Conservation (phyloP, 371 early-diverging fungal species). For the Parasitella parasitica region DNA sequence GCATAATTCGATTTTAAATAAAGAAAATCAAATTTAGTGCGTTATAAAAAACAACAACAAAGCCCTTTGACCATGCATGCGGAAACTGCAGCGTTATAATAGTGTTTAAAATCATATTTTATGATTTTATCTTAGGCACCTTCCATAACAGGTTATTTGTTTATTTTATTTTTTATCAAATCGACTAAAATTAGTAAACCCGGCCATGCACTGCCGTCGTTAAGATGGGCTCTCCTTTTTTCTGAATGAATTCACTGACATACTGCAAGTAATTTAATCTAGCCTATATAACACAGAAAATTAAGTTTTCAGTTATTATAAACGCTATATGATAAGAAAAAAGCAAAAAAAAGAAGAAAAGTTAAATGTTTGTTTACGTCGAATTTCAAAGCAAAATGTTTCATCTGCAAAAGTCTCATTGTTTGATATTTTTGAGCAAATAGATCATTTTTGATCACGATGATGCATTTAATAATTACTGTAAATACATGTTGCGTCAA, state of each 20-base stretch:
- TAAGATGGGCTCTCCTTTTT: not conserved
- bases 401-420: not conserved
- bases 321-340: too few relatives aligned
- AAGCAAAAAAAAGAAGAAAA: not conserved
- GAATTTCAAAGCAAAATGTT: conserved; percentile 1
- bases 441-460: not conserved
- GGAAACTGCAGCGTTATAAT: not conserved
- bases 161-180: not conserved
- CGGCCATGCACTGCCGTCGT: not conserved
- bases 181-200: conserved; percentile 1
- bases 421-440: not conserved
- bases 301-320: too few relatives aligned
- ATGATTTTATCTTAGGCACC: not conserved
- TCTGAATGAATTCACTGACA: not conserved
- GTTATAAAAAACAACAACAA: not conserved
- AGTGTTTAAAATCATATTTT: not conserved
- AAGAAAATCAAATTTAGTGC: not conserved
- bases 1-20: not conserved
- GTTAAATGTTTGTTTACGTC: not conserved
- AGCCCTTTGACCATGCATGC: not conserved
- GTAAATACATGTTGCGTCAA: not conserved
- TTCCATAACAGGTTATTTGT: not conserved
- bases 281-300: too few relatives aligned
- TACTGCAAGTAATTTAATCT: too few relatives aligned
- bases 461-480: not conserved